Evolutionary conservation across 2,329 filamentous ascomycete genomes (phyloP), one percentile per base, ranked within the genome.

Genomic region (Colletotrichum theobromicola): DNA sequence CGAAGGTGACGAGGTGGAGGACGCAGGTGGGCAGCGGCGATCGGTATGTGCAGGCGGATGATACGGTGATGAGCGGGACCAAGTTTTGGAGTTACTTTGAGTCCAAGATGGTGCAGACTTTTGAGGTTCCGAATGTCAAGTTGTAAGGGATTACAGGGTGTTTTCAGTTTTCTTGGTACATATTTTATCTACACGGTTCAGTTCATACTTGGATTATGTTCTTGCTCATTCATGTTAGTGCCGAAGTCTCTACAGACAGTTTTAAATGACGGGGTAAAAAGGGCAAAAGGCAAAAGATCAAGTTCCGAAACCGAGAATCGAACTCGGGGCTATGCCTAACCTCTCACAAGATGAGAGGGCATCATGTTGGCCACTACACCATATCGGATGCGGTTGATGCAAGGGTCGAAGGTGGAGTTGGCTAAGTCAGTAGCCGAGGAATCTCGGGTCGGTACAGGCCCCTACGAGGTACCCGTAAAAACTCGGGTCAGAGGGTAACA

Each of bases 51-150:
- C 75, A 77, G 21, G 78, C 79, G 60, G 77, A 72, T 21, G 83
- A 84, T 72, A 84, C 81, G 1, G 72, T 64, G 4, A 76, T 85
- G 4, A 81, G 76, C 42, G 83, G 83, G 24, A 82, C 77, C 1
- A 82, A 79, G 72, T 85, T 86, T 66, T 82, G 81, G 81, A 82
- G 82, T 6, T 80, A 79, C 13, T 84, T 86, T 70, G 79, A 78
- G 21, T 80, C 71, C 12, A 80, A 82, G 50, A 77, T 77, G 70
- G 80, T 86, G 4, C 83, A 85, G 78, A 86, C 84, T 0, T 86
- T 85, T 66, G 84, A 86, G 72, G 72, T 86, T 16, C 66, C 75
- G 2, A 79, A 77, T n/a, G 79, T 82, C 1, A 77, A 77, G 35
- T 46, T 81, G 16, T 80, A 60, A 16, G 1, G 2, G n/a, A 10